These are phyloP conservation scores for Stachybotrys echinatus DNA, from an alignment of 2,329 filamentous ascomycete genomes.

Conservation along the genomic window DNA sequence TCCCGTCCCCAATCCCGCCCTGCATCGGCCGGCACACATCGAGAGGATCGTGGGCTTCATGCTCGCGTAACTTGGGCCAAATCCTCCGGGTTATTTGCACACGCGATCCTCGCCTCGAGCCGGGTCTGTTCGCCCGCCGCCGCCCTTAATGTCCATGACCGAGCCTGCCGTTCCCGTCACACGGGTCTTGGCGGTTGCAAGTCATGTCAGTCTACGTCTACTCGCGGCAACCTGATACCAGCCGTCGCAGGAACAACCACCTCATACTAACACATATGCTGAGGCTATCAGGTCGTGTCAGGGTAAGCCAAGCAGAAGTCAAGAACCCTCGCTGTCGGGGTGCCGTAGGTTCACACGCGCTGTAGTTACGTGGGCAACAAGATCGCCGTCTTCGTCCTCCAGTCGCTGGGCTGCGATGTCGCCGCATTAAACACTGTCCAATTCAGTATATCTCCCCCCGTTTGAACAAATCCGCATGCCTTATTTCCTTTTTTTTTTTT, in stretches of 20 bases:
- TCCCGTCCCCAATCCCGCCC: no score
- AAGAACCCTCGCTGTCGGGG: not conserved
- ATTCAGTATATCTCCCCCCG: constrained; percentile 61
- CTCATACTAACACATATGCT: not conserved
- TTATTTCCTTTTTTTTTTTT: no score
- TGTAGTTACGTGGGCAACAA: constrained; percentile 96
- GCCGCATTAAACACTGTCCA: constrained; percentile 94
- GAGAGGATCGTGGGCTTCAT: no score
- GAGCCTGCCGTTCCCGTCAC: constrained; percentile 45
- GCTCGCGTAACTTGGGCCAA: no score
- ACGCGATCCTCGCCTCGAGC: no score
- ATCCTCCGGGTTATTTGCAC: no score
- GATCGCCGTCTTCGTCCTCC: constrained; percentile 92
- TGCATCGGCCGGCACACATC: no score
- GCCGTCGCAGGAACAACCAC: not conserved
- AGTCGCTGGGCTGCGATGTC: constrained; percentile 89
- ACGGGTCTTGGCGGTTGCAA: constrained; percentile 79
- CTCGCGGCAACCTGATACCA: not conserved
- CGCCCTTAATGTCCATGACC: constrained; percentile 17
- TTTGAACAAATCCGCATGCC: not conserved
- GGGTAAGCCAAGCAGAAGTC: constrained; percentile 10
- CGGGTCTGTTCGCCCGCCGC: no score
- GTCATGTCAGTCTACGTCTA: constrained; percentile 66
- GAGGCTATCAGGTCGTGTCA: constrained; percentile 18
- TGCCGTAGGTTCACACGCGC: constrained; percentile 3